A percentile compares a stretch with the other conserved stretches of the same genome.
Evolutionary conservation across 352 stramenopile genomes (phyloP).

Genomic region (Pythium aphanidermatum): DNA sequence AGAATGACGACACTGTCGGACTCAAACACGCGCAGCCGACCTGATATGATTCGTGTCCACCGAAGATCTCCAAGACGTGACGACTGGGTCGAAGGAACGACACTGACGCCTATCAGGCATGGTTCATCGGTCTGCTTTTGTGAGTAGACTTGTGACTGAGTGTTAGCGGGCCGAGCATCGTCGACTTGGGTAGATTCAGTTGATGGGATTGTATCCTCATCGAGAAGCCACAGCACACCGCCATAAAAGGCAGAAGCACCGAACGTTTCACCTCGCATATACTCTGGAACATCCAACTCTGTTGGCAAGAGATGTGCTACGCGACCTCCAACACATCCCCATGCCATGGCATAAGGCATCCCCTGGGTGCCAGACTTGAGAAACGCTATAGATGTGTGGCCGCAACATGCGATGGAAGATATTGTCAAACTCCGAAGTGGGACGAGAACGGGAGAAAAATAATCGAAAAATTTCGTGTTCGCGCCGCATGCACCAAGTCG

Average conservation of each 20-base stretch:
- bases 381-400: slow-evolving; percentile 5
- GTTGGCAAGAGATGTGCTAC: neutral
- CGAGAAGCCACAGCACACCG: no score
- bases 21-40: neutral
- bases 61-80: neutral
- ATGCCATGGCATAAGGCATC: no score
- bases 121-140: neutral
- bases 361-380: neutral
- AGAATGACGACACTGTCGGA: neutral
- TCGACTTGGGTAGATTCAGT: no score
- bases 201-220: no score
- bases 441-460: slow-evolving; percentile 32
- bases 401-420: slow-evolving; percentile 7
- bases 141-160: no score
- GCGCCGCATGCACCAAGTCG: slow-evolving; percentile 28
- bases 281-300: neutral
- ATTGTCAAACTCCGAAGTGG: no score
- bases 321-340: neutral
- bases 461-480: slow-evolving; percentile 39
- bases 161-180: no score
- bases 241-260: neutral
- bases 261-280: neutral
- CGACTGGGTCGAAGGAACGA: neutral
- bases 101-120: neutral
- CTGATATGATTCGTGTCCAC: neutral